phyloP scores from a whole-genome alignment of 208 protist species.

The Wallacemonas sp. region DNA sequence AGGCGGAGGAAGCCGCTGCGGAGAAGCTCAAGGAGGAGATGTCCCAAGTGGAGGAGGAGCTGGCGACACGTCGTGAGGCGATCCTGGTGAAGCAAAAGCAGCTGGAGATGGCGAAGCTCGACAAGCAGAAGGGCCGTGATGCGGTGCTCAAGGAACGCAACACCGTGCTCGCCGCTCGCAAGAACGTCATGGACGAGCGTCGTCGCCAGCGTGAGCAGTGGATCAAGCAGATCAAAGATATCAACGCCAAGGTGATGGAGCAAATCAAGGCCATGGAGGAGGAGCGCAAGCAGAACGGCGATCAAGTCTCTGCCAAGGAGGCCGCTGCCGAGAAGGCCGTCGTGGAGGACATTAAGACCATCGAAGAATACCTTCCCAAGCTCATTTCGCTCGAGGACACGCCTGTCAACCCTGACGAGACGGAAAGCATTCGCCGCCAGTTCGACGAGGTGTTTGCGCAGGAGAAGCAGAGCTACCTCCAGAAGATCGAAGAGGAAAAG shows the following conservation, averaged over 20 bases:
- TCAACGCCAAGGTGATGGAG: slow-evolving; percentile 84
- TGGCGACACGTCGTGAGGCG: slow-evolving; percentile 59
- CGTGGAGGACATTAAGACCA: slow-evolving; percentile 77
- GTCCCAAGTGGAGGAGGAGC: slow-evolving; percentile 76
- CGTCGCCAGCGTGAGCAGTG: slow-evolving; percentile 85
- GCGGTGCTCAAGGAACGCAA: slow-evolving; percentile 76
- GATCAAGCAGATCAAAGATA: slow-evolving; percentile 88
- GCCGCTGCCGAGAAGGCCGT: slow-evolving; percentile 74
- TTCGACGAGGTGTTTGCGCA: slow-evolving; percentile 85
- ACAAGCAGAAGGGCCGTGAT: slow-evolving; percentile 84
- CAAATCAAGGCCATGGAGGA: slow-evolving; percentile 66
- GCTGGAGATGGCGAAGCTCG: slow-evolving; percentile 84
- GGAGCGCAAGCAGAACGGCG: slow-evolving; percentile 72
- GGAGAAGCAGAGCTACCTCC: slow-evolving; percentile 78
- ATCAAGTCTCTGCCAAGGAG: slow-evolving; percentile 64
- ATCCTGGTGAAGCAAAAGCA: slow-evolving; percentile 84
- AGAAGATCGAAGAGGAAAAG: slow-evolving; percentile 83
- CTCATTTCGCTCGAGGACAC: slow-evolving; percentile 88
- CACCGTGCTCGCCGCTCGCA: slow-evolving; percentile 67
- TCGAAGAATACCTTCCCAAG: slow-evolving; percentile 86
- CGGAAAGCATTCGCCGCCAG: slow-evolving; percentile 82
- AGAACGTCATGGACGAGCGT: slow-evolving; percentile 66
- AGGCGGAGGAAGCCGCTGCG: slow-evolving; percentile 76
- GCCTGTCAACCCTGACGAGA: slow-evolving; percentile 80
- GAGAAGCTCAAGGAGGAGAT: slow-evolving; percentile 78